These are phyloP conservation scores for Cutaneotrichosporon sp. DNA, from an alignment of 1,284 basidiomycete species.

Conservation along the genomic window DNA sequence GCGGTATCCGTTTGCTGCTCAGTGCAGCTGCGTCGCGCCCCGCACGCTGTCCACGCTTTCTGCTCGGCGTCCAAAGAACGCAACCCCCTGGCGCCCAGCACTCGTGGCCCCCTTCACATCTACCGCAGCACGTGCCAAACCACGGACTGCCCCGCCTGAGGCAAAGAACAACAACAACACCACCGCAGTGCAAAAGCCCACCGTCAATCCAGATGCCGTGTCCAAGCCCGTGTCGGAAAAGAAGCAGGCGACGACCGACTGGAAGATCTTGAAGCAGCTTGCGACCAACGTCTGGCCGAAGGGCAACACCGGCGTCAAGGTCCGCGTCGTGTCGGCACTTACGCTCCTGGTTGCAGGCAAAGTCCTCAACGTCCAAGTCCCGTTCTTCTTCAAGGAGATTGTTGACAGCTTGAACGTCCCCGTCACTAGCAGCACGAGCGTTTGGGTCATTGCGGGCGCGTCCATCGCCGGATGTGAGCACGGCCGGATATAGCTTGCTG, in stretches of 20 bases:
- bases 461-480: constrained; percentile 82
- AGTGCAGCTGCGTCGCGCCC: background rate
- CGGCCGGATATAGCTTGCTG: background rate
- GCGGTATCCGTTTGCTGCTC: background rate
- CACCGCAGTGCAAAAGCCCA: background rate
- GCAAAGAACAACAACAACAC: background rate
- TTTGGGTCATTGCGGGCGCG: constrained; percentile 86
- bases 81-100: background rate
- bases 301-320: constrained; percentile 52
- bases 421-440: constrained; percentile 68
- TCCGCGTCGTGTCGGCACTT: constrained; percentile 78
- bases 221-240: constrained; percentile 13
- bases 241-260: constrained; percentile 47
- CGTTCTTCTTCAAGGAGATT: constrained; percentile 87
- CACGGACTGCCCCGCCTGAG: background rate
- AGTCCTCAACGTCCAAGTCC: constrained; percentile 95
- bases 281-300: constrained; percentile 58
- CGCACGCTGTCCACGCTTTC: background rate
- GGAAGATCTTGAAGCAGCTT: constrained; percentile 55
- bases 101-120: background rate
- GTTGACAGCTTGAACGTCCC: constrained; percentile 86
- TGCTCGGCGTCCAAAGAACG: background rate
- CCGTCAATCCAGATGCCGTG: constrained; percentile 14
- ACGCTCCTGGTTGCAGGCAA: constrained; percentile 78
- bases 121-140: background rate